Evolutionary conservation across 2,329 filamentous ascomycete genomes (phyloP).

Genomic region (Claviceps sp.): DNA sequence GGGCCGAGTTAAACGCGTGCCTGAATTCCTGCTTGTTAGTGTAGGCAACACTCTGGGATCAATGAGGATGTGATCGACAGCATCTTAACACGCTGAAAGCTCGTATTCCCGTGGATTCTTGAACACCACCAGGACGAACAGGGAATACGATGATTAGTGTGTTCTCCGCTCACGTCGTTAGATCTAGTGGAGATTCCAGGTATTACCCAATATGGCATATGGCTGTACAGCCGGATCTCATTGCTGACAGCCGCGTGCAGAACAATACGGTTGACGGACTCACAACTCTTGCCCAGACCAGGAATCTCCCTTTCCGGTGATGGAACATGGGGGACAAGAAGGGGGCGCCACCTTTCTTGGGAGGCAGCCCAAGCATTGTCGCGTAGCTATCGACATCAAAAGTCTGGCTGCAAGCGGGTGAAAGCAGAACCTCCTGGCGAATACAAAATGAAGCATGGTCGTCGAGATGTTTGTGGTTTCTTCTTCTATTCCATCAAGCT

Average conservation of each 20-base stretch:
- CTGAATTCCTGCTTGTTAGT: background rate
- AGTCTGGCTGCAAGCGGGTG: background rate
- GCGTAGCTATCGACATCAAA: background rate
- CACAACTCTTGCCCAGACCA: background rate
- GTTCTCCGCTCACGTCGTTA: background rate
- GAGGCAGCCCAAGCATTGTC: background rate
- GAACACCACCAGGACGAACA: background rate
- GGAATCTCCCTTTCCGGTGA: slow-evolving; percentile 1
- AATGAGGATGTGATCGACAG: background rate
- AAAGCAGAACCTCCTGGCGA: background rate
- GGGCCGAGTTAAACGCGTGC: background rate
- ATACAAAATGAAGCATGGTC: background rate
- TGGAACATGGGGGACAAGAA: too few relatives aligned
- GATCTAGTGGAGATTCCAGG: background rate
- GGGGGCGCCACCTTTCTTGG: background rate
- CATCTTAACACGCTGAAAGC: background rate
- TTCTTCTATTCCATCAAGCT: background rate
- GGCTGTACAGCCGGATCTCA: background rate
- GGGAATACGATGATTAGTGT: background rate
- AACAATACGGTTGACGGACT: background rate
- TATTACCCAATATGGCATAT: background rate
- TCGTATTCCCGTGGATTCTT: background rate
- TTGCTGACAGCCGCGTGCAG: background rate
- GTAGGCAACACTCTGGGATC: background rate
- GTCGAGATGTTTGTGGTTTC: background rate